These are phyloP conservation scores for Cubamyces lactineus DNA, from an alignment of 768 basidiomycete species.

Conservation along the genomic window DNA sequence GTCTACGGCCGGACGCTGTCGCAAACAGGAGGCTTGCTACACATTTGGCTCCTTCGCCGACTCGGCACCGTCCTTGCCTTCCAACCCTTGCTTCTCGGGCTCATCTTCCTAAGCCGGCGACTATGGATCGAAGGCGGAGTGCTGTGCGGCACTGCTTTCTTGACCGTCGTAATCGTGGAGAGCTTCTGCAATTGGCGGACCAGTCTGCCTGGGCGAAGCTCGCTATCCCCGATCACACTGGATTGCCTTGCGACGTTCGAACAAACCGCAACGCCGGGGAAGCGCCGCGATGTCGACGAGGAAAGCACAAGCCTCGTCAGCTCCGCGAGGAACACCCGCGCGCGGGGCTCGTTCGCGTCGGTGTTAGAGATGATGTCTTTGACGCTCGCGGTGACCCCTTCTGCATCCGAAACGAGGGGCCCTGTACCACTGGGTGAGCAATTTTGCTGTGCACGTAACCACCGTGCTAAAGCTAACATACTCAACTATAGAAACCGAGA, in stretches of 20 bases:
- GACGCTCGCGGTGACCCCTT: constrained; percentile 75
- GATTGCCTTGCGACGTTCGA: constrained; percentile 61
- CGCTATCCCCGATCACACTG: constrained; percentile 58
- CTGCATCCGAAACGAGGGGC: constrained; percentile 55
- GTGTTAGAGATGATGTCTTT: constrained; percentile 86
- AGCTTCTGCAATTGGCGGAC: constrained; percentile 54
- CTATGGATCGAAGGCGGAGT: constrained; percentile 77
- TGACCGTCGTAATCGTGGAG: constrained; percentile 64
- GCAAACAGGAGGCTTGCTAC: constrained; percentile 73
- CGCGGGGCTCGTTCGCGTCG: constrained; percentile 76
- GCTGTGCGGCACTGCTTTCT: constrained; percentile 56
- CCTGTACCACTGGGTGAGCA: constrained; percentile 68
- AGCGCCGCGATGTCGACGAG: constrained; percentile 46
- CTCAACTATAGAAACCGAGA: constrained; percentile 60
- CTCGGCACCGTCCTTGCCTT: constrained; percentile 71
- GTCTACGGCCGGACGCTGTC: constrained; percentile 74
- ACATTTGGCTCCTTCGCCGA: constrained; percentile 75
- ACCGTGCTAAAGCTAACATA: background rate
- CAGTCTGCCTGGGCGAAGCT: constrained; percentile 48
- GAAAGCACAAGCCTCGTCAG: constrained; percentile 55
- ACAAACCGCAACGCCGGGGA: constrained; percentile 44
- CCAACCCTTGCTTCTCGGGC: constrained; percentile 75
- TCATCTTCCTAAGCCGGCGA: constrained; percentile 65
- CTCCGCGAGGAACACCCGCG: constrained; percentile 39
- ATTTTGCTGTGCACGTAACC: background rate